A percentile compares a stretch with the other conserved stretches of the same genome.
These are phyloP conservation scores for Cucurbita ficifolia DNA, from an alignment of 306 rosid genomes.

Conservation along the genomic window DNA sequence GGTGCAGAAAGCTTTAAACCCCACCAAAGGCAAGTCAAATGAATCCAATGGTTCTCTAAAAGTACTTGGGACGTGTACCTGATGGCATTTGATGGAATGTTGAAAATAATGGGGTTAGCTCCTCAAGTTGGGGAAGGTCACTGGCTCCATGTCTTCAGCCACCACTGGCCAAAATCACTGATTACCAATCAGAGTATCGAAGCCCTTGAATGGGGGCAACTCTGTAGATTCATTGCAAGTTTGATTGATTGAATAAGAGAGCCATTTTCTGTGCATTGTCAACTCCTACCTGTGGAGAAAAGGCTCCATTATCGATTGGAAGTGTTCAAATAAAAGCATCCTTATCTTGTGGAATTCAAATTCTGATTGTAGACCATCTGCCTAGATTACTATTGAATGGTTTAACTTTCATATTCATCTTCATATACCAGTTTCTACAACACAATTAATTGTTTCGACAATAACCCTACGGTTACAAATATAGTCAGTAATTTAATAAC, in stretches of 20 bases:
- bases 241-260: slow-evolving; percentile 5
- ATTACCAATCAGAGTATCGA: neutral
- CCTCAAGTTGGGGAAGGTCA: slow-evolving; percentile 43
- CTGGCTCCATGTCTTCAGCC: neutral
- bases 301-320: neutral
- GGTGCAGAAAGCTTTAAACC: slow-evolving; percentile 27
- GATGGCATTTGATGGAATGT: slow-evolving; percentile 1
- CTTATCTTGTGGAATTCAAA: neutral
- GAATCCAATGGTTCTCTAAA: slow-evolving; percentile 10
- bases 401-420: neutral
- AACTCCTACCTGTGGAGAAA: neutral
- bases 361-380: neutral
- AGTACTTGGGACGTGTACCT: slow-evolving; percentile 6
- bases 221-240: neutral
- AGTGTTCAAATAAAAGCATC: neutral
- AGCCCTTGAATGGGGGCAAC: neutral
- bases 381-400: neutral
- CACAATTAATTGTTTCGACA: neutral
- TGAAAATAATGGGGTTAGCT: slow-evolving; percentile 27
- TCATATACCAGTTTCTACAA: neutral
- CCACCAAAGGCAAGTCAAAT: slow-evolving; percentile 39
- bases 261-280: neutral
- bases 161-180: neutral
- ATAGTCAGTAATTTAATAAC: neutral
- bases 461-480: neutral